Percentiles rank a stretch among this genome's conserved stretches.
These are phyloP conservation scores for Canavalia gladiata DNA, from an alignment of 306 rosid genomes.

Conservation along the genomic window DNA sequence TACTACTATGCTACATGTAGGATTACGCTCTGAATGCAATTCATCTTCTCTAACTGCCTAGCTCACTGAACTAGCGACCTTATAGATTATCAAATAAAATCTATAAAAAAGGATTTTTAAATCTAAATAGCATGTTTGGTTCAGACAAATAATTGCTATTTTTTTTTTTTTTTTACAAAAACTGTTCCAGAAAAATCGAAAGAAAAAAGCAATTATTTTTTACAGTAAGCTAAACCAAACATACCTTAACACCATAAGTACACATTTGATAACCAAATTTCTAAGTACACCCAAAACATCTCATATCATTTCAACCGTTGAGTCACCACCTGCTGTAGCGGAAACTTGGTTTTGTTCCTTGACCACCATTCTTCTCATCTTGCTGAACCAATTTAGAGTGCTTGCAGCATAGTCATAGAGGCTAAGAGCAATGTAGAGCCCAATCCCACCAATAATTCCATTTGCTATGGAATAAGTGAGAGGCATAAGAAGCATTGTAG, in stretches of 20 bases:
- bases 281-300: background rate
- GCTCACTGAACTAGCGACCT: background rate
- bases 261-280: constrained; percentile 36
- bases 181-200: too few relatives aligned
- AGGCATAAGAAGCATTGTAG: constrained; percentile 87
- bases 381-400: constrained; percentile 61
- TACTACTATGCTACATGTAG: background rate
- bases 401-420: constrained; percentile 61
- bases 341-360: constrained; percentile 89
- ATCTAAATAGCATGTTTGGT: background rate
- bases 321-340: constrained; percentile 59
- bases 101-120: constrained; percentile 1
- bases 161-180: too few relatives aligned
- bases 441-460: constrained; percentile 91
- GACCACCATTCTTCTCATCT: constrained; percentile 67
- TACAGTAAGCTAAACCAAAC: too few relatives aligned
- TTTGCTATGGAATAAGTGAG: constrained; percentile 87
- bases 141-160: too few relatives aligned
- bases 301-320: constrained; percentile 62
- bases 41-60: background rate
- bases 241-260: background rate
- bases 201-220: too few relatives aligned
- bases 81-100: background rate
- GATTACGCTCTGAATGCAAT: background rate
- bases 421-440: constrained; percentile 72